Evolutionary conservation across 169 alveolate genomes (phyloP).

Genomic region (Plasmodium billcollinsi): DNA sequence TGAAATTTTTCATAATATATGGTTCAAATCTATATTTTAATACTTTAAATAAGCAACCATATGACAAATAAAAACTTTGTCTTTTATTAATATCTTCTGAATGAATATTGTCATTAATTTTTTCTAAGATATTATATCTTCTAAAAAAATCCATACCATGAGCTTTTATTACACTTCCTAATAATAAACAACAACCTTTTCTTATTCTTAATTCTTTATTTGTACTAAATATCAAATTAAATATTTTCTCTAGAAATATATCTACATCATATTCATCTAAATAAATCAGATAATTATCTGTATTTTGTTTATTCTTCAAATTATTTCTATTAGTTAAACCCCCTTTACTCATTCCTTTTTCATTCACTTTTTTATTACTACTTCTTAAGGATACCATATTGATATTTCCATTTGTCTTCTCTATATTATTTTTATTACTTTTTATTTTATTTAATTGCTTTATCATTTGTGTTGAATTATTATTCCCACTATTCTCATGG

Average conservation of each 20-base stretch:
- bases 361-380: constrained; percentile 9
- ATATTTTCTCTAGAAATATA: constrained; percentile 31
- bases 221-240: constrained; percentile 18
- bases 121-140: constrained; percentile 34
- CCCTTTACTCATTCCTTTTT: background rate
- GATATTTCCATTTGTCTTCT: background rate
- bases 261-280: constrained; percentile 50
- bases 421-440: background rate
- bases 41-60: constrained; percentile 74
- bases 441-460: constrained; percentile 12
- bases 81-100: constrained; percentile 71
- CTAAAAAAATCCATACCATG: constrained; percentile 62
- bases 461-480: background rate
- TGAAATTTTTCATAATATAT: constrained; percentile 54
- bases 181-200: constrained; percentile 66
- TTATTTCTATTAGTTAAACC: background rate
- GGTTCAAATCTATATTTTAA: constrained; percentile 71
- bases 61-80: constrained; percentile 69
- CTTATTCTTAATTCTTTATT: constrained; percentile 68
- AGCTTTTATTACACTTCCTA: constrained; percentile 74
- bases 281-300: constrained; percentile 23
- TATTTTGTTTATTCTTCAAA: background rate
- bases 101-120: constrained; percentile 39
- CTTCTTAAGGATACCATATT: background rate
- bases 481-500: background rate